These are phyloP conservation scores for Lippia alba DNA, from an alignment of 305 asterid genomes.

Conservation along the genomic window DNA sequence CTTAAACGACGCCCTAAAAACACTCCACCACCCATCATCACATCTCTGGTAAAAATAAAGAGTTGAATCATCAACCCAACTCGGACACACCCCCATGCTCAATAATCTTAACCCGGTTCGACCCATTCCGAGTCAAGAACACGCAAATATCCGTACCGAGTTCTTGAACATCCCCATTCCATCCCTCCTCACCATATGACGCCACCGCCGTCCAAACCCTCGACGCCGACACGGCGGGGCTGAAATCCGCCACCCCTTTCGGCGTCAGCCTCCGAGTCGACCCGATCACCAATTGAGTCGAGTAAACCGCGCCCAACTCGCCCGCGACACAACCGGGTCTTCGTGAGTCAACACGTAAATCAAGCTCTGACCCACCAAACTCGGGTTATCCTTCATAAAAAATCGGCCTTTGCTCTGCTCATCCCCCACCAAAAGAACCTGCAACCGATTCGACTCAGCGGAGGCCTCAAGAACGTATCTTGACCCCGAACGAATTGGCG, in stretches of 20 bases:
- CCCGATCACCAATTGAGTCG: slow-evolving; percentile 65
- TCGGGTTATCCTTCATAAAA: slow-evolving; percentile 83
- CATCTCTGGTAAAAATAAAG: slow-evolving; percentile 77
- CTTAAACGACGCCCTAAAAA: slow-evolving; percentile 56
- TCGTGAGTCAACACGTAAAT: slow-evolving; percentile 84
- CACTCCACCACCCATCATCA: slow-evolving; percentile 94
- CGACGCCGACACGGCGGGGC: slow-evolving; percentile 92
- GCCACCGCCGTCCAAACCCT: slow-evolving; percentile 88
- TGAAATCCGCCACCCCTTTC: slow-evolving; percentile 66
- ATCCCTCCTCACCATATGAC: slow-evolving; percentile 69
- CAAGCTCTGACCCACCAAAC: slow-evolving; percentile 58
- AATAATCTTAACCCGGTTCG: slow-evolving; percentile 70
- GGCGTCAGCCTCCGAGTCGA: slow-evolving; percentile 75
- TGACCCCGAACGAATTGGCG: slow-evolving; percentile 18
- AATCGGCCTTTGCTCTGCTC: slow-evolving; percentile 40
- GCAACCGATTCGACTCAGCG: slow-evolving; percentile 49
- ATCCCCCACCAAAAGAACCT: slow-evolving; percentile 53
- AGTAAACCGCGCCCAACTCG: slow-evolving; percentile 93
- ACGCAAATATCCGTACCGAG: slow-evolving; percentile 72
- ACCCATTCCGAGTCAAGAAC: slow-evolving; percentile 72
- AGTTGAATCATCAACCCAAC: slow-evolving; percentile 78
- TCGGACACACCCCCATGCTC: slow-evolving; percentile 97
- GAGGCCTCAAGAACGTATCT: slow-evolving; percentile 46
- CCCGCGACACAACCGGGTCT: slow-evolving; percentile 66
- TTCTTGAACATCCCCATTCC: slow-evolving; percentile 82